Evolutionary conservation across 2,329 filamentous ascomycete genomes (phyloP).

Genomic region (Apiospora pterosperma): DNA sequence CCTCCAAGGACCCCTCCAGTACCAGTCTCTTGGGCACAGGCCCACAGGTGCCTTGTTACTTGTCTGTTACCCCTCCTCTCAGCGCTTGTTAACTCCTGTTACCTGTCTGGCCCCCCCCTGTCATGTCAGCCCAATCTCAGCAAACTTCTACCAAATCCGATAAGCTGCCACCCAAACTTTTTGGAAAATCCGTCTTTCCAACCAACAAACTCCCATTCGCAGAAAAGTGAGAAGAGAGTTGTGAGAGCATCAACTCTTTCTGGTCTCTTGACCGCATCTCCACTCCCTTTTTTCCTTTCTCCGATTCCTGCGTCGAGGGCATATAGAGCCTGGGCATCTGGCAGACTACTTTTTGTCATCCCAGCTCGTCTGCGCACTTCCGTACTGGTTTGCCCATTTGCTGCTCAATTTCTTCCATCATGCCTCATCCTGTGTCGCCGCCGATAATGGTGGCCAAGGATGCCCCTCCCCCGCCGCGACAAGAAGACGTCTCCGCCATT

Average conservation of each 20-base stretch:
- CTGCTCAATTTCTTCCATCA: constrained; percentile 18
- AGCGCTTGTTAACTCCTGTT: background rate
- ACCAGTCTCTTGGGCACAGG: background rate
- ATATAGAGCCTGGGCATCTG: background rate
- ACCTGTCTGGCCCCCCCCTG: background rate
- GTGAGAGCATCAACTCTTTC: background rate
- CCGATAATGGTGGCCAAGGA: constrained; percentile 44
- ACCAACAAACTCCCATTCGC: background rate
- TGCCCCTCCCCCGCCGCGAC: constrained; percentile 51
- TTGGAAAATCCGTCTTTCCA: background rate
- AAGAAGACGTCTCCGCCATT: constrained; percentile 63
- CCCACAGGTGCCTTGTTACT: background rate
- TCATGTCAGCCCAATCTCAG: background rate
- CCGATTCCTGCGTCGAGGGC: background rate
- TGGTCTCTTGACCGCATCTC: background rate
- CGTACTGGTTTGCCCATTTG: background rate
- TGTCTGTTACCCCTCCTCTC: background rate
- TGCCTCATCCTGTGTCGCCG: constrained; percentile 49
- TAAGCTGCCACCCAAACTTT: background rate
- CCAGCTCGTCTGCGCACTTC: background rate
- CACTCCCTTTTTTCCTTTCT: background rate
- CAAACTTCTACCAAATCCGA: background rate
- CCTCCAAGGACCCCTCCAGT: background rate
- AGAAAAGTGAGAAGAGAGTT: constrained; percentile 1
- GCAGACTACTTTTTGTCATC: background rate